Percentiles rank a stretch among this genome's conserved stretches.
phyloP scores from a whole-genome alignment of 352 stramenopile species.

The Globisporangium spiculum region DNA sequence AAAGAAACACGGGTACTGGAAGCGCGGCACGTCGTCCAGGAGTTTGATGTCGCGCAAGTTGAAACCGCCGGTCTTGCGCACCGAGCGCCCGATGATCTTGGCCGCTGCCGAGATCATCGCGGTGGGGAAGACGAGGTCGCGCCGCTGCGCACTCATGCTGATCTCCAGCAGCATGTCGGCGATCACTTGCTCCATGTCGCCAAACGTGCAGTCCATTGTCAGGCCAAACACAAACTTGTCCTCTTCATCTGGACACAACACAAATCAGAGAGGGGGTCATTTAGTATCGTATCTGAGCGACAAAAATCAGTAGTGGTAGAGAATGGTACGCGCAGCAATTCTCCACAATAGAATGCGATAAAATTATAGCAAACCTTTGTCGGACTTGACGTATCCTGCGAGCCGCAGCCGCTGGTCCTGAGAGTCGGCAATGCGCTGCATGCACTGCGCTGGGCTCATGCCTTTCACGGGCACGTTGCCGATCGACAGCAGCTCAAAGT shows the following conservation, averaged over 20 bases:
- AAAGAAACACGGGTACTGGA: constrained; percentile 61
- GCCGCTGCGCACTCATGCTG: constrained; percentile 64
- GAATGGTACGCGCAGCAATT: neutral
- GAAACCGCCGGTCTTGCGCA: constrained; percentile 61
- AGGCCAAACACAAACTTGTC: constrained; percentile 65
- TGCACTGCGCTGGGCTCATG: constrained; percentile 32
- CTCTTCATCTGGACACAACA: neutral
- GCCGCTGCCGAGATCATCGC: constrained; percentile 63
- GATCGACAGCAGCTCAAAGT: constrained; percentile 72
- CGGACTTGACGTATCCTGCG: constrained; percentile 23
- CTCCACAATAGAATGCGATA: neutral
- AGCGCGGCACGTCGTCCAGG: constrained; percentile 36
- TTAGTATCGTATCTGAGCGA: too few species aligned
- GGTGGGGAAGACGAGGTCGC: constrained; percentile 55
- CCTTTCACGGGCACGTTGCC: constrained; percentile 41
- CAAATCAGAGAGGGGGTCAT: neutral
- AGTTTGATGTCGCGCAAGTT: constrained; percentile 50
- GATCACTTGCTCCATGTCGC: constrained; percentile 76
- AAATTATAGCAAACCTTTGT: constrained; percentile 13
- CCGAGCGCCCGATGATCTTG: constrained; percentile 67
- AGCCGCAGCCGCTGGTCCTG: constrained; percentile 22
- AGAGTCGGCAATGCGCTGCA: constrained; percentile 31
- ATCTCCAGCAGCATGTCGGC: constrained; percentile 73
- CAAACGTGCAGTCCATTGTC: constrained; percentile 59
- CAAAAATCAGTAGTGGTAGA: neutral